Conservation (phyloP, 345 rosid species). For the Hypericum perforatum region DNA sequence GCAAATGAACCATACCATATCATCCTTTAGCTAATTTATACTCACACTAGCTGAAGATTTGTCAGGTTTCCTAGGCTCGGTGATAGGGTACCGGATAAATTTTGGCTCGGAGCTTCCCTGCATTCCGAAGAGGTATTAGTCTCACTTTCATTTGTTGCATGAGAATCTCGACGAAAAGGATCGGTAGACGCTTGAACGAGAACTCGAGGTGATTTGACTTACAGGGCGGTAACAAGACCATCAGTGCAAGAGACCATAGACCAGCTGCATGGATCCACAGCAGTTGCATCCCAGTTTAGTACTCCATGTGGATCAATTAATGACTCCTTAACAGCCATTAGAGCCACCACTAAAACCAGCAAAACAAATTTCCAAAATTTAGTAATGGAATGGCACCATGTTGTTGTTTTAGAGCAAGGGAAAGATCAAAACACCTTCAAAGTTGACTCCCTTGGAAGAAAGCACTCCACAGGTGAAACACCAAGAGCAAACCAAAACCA, state of each 20-base stretch:
- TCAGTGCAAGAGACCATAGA: conserved; percentile 56
- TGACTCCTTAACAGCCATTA: conserved; percentile 41
- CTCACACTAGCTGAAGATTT: conserved; percentile 76
- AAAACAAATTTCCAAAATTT: neutral
- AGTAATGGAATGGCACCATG: neutral
- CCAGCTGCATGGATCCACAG: conserved; percentile 95
- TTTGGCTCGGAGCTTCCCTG: conserved; percentile 85
- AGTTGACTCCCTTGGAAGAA: conserved; percentile 72
- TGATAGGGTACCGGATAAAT: conserved; percentile 60
- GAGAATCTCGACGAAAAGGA: neutral
- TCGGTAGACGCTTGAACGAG: neutral
- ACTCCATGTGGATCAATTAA: conserved; percentile 60
- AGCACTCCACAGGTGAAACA: conserved; percentile 46
- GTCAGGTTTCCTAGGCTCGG: conserved; percentile 70
- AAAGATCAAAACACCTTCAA: conserved; percentile 49
- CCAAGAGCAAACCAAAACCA: conserved; percentile 29
- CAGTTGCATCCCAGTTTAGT: conserved; percentile 62
- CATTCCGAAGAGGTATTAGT: conserved; percentile 14
- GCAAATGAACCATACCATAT: neutral
- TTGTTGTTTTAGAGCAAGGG: neutral
- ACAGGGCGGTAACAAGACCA: conserved; percentile 55
- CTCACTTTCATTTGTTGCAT: neutral
- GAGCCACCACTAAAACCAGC: conserved; percentile 50
- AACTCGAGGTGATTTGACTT: conserved; percentile 22
- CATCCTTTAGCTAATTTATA: conserved; percentile 1